Percentiles rank a stretch among this genome's conserved stretches.
Conservation (phyloP, 2,329 filamentous ascomycete genomes). For the Stagonosporopsis rhizophila region DNA sequence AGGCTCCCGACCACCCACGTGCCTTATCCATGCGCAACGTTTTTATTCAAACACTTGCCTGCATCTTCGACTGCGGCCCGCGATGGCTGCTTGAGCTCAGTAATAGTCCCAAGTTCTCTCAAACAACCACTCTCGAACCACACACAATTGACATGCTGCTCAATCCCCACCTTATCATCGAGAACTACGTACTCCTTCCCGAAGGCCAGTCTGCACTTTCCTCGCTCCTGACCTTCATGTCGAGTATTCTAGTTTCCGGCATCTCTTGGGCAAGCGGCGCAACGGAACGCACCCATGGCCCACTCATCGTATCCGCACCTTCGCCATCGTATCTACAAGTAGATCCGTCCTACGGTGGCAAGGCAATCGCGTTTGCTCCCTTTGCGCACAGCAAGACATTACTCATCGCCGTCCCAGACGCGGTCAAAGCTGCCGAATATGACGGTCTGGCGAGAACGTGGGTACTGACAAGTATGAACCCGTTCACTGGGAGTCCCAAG, state of each 20-base stretch:
- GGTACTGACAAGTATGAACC: conserved; percentile 47
- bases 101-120: conserved; percentile 32
- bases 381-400: conserved; percentile 42
- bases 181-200: conserved; percentile 45
- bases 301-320: conserved; percentile 35
- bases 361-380: conserved; percentile 44
- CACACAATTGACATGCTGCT: conserved; percentile 36
- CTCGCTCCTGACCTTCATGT: conserved; percentile 29
- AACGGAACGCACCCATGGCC: conserved; percentile 41
- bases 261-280: conserved; percentile 44
- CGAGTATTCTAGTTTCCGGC: conserved; percentile 35
- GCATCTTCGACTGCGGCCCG: conserved; percentile 50
- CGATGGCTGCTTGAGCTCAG: conserved; percentile 50
- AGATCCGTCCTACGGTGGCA: conserved; percentile 14
- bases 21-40: conserved; percentile 51
- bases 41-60: conserved; percentile 52
- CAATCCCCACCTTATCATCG: conserved; percentile 45
- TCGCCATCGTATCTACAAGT: conserved; percentile 12
- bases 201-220: conserved; percentile 30
- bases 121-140: conserved; percentile 16
- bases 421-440: conserved; percentile 32
- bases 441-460: conserved; percentile 40
- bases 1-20: conserved; percentile 39
- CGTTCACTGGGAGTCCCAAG: conserved; percentile 31
- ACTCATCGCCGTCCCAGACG: conserved; percentile 41